Conservation (phyloP, 1,284 basidiomycete species). For the Albatrellus sp. region DNA sequence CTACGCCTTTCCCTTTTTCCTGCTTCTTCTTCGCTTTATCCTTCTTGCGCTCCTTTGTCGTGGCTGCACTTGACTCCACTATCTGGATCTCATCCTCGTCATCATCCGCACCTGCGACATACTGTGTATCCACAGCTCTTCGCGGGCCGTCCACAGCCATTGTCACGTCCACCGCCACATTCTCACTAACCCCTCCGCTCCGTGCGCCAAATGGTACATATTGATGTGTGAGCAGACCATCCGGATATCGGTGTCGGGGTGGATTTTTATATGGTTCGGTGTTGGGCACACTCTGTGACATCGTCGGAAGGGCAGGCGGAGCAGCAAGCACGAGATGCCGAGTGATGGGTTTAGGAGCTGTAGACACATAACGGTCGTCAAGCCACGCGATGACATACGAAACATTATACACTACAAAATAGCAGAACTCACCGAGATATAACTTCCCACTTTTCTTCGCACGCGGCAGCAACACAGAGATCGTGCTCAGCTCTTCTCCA, state of each 20-base stretch:
- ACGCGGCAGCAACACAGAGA: constrained; percentile 54
- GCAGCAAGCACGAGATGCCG: constrained; percentile 46
- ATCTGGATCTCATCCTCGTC: constrained; percentile 10
- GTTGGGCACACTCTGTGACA: constrained; percentile 12
- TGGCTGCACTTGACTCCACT: constrained; percentile 10
- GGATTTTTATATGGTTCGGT: constrained; percentile 31
- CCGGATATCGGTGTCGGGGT: constrained; percentile 43
- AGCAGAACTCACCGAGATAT: constrained; percentile 33
- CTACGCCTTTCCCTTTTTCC: constrained; percentile 16
- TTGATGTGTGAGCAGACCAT: constrained; percentile 45
- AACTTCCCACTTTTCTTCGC: constrained; percentile 45
- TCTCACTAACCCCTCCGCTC: constrained; percentile 7
- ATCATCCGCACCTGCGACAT: constrained; percentile 5
- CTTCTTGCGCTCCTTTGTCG: constrained; percentile 15
- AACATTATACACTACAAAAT: background rate
- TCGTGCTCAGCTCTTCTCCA: constrained; percentile 48
- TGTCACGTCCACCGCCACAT: constrained; percentile 11
- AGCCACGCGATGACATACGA: background rate
- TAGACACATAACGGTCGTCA: background rate
- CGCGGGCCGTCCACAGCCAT: constrained; percentile 10
- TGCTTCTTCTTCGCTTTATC: constrained; percentile 15
- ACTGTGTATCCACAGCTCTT: background rate
- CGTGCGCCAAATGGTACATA: constrained; percentile 47
- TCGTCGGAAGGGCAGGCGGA: constrained; percentile 22
- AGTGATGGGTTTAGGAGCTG: constrained; percentile 47